Evolutionary conservation across 2,329 filamentous ascomycete species (phyloP).

Genomic region (Colletotrichum graminicola): DNA sequence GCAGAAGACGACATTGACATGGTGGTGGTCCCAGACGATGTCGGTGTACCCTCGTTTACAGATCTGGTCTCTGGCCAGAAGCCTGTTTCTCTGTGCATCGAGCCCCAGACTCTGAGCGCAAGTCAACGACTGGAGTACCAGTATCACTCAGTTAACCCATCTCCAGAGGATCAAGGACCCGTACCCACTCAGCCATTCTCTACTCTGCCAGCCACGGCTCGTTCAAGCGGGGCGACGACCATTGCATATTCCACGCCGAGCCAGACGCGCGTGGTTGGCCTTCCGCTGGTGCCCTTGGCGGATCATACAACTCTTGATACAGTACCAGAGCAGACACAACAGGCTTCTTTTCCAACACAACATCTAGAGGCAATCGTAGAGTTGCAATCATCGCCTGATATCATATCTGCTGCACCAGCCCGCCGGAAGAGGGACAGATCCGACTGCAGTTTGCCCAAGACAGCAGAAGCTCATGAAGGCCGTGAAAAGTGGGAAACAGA

Average conservation of each 20-base stretch:
- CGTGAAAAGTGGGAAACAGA: conserved; percentile 41
- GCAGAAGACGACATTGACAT: conserved; percentile 44
- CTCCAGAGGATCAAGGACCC: conserved; percentile 33
- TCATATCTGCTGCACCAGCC: conserved; percentile 40
- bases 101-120: conserved; percentile 51
- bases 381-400: conserved; percentile 43
- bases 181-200: conserved; percentile 33
- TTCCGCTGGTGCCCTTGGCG: not conserved
- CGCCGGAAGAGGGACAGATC: conserved; percentile 30
- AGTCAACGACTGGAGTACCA: conserved; percentile 56
- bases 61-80: conserved; percentile 37
- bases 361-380: conserved; percentile 12
- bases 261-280: conserved; percentile 37
- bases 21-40: conserved; percentile 41
- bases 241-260: conserved; percentile 54
- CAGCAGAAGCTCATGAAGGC: not conserved
- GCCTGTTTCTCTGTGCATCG: conserved; percentile 49
- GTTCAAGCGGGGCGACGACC: conserved; percentile 50
- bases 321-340: conserved; percentile 1
- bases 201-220: conserved; percentile 24
- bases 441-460: not conserved
- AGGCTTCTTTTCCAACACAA: not conserved
- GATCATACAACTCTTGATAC: conserved; percentile 1
- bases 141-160: conserved; percentile 50
- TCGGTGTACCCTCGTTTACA: conserved; percentile 24